Conservation (phyloP, 805 yeast genomes). For the Pichia gijzeniarum region DNA sequence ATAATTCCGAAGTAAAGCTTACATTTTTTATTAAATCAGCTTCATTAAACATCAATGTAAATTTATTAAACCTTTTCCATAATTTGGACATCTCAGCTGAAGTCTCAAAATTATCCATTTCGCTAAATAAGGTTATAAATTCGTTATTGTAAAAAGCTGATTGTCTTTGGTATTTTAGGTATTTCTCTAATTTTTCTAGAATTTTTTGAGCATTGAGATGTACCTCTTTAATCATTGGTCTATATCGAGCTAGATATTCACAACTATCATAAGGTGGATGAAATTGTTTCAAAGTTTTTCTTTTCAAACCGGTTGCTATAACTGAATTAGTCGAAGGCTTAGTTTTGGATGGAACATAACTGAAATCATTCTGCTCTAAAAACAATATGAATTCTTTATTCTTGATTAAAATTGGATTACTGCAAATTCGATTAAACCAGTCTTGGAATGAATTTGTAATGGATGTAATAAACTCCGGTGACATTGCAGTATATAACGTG, state of each 20-base stretch:
- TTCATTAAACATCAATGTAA: constrained; percentile 67
- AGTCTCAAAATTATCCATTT: constrained; percentile 37
- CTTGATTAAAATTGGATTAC: constrained; percentile 72
- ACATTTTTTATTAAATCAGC: constrained; percentile 65
- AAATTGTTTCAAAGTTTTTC: constrained; percentile 87
- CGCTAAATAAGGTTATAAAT: constrained; percentile 35
- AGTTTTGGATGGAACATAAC: constrained; percentile 35
- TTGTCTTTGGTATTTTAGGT: constrained; percentile 53
- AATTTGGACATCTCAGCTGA: constrained; percentile 65
- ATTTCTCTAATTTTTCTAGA: constrained; percentile 43
- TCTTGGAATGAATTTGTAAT: constrained; percentile 58
- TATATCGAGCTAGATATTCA: constrained; percentile 69
- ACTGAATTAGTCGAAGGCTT: constrained; percentile 34
- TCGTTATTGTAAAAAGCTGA: constrained; percentile 41
- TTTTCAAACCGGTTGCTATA: constrained; percentile 75
- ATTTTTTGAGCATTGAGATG: constrained; percentile 56
- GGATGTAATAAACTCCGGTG: constrained; percentile 67
- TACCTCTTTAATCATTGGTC: constrained; percentile 79
- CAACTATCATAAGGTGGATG: constrained; percentile 89
- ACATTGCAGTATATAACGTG: constrained; percentile 77
- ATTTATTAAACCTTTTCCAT: constrained; percentile 75
- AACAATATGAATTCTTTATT: constrained; percentile 87
- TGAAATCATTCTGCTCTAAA: constrained; percentile 33
- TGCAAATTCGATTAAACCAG: constrained; percentile 75
- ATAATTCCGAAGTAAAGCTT: constrained; percentile 65